Base-by-base conservation (phyloP, 2,329 filamentous ascomycete species). In the Phaeosphaeriaceae sp. region DNA sequence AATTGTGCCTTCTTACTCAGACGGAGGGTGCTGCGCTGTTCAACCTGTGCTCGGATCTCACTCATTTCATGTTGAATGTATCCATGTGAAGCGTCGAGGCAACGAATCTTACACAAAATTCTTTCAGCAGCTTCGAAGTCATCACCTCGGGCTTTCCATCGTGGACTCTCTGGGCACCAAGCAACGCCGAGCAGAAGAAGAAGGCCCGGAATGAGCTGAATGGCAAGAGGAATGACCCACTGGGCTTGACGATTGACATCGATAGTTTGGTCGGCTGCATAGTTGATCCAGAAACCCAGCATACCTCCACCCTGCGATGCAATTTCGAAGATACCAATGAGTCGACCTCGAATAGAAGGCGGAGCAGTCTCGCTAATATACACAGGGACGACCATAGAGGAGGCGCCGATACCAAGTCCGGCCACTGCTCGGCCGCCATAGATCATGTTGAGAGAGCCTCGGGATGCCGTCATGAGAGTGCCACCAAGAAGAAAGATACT, bases 281-380 rank as follows among this genome's bases (percentile, higher is more conserved):
- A 77, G 53, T 76, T 76, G 56, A 76, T 73, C 74, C 73, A 76
- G 49, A 76, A 76, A 5, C 74, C 72, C 6, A 74, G 50, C 68
- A 76, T 74, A 18, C 84, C 85, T 26, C 86, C 82, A 1, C 82
- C 76, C 72, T 87, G 86, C 72, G 83, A 87, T 20, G 83, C 82
- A 1, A 88, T 76, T 65, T 88, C 86, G 68, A 87, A 88, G 43
- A 88, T 81, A 42, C 86, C 85, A 18, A 88, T 83, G 1, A 88
- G 77, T 2, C 84, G 79, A 15, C 86, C 86, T 54, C 86, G 80
- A 38, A 88, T 80, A 3, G 84, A 83, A 0, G 85, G 84, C 2
- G 86, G 86, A 0, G 83, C 64, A 6, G 64, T 71, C 42, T 75
- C 73, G 7, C 71, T 68, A 42, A 75, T 73, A 43, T 73, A 74